Evolutionary conservation across 352 stramenopile genomes (phyloP).

Genomic region (Phytophthora pini): DNA sequence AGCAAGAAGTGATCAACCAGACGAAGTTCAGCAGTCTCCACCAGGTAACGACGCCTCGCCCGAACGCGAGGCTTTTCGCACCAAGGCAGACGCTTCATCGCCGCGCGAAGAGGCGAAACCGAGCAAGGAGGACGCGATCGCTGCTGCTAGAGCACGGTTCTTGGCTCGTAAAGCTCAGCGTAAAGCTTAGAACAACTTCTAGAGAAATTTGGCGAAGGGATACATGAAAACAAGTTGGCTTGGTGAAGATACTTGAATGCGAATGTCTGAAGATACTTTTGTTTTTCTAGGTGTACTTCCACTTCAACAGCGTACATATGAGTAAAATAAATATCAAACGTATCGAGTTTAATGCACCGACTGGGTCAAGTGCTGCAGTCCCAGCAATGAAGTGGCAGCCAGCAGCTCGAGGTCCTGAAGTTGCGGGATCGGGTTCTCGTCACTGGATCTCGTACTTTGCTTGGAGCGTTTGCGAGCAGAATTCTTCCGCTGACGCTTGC

Average conservation of each 20-base stretch:
- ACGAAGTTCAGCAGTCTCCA: conserved; percentile 11
- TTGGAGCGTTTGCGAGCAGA: conserved; percentile 48
- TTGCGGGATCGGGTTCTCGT: conserved; percentile 23
- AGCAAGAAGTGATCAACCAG: conserved; percentile 12
- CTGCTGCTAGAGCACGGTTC: conserved; percentile 80
- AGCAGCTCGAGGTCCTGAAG: conserved; percentile 84
- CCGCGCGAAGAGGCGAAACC: conserved; percentile 31
- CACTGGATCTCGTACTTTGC: conserved; percentile 16
- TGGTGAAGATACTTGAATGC: conserved; percentile 20
- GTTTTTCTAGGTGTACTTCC: conserved; percentile 24
- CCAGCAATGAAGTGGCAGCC: conserved; percentile 74
- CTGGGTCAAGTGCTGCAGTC: conserved; percentile 72
- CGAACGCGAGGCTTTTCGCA: conserved; percentile 1
- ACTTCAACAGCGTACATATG: conserved; percentile 36
- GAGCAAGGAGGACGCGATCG: conserved; percentile 81
- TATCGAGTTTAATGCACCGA: conserved; percentile 65
- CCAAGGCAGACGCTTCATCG: conserved; percentile 14
- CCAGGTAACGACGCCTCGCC: conserved; percentile 6
- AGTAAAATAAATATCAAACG: conserved; percentile 51
- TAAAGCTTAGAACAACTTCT: conserved; percentile 9
- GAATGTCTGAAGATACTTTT: conserved; percentile 30
- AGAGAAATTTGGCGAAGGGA: conserved; percentile 6
- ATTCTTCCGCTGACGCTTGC: conserved; percentile 54
- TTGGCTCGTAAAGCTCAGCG: conserved; percentile 84
- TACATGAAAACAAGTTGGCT: conserved; percentile 10